phyloP scores from a whole-genome alignment of 495 filamentous ascomycete species.

The Neurospora sp. region DNA sequence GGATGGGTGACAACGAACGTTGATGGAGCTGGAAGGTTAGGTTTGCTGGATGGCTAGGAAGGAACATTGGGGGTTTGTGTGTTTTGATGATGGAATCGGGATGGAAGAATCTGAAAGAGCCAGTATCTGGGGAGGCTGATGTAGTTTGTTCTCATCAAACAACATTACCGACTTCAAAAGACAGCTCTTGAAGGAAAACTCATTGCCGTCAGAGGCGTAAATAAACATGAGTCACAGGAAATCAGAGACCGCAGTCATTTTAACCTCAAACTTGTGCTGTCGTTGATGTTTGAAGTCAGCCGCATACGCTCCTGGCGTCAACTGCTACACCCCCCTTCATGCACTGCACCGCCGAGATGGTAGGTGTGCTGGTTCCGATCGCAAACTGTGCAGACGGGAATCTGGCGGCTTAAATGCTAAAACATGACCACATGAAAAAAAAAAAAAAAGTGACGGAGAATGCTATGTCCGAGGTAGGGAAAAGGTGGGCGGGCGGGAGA shows the following conservation, averaged over 20 bases:
- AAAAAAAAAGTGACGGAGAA: background rate
- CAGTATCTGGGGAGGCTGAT: background rate
- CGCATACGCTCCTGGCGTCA: background rate
- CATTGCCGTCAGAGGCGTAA: background rate
- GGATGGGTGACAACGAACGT: background rate
- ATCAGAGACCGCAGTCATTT: background rate
- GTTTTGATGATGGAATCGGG: background rate
- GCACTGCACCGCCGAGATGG: background rate
- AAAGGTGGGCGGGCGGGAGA: background rate
- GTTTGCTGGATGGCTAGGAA: background rate
- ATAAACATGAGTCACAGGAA: background rate
- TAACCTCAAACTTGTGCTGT: background rate
- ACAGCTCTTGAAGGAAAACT: background rate
- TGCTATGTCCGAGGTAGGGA: background rate
- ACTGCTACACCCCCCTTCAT: background rate
- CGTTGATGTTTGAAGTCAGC: background rate
- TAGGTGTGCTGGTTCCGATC: background rate
- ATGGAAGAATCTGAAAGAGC: background rate
- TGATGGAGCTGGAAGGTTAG: background rate
- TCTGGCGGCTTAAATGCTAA: background rate
- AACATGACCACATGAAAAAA: background rate
- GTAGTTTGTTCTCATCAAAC: background rate
- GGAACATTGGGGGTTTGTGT: background rate
- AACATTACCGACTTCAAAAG: background rate
- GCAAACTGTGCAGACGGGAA: background rate